Base-by-base conservation (phyloP, 176 grass and related monocot genomes). In the Tillandsia leiboldiana region DNA sequence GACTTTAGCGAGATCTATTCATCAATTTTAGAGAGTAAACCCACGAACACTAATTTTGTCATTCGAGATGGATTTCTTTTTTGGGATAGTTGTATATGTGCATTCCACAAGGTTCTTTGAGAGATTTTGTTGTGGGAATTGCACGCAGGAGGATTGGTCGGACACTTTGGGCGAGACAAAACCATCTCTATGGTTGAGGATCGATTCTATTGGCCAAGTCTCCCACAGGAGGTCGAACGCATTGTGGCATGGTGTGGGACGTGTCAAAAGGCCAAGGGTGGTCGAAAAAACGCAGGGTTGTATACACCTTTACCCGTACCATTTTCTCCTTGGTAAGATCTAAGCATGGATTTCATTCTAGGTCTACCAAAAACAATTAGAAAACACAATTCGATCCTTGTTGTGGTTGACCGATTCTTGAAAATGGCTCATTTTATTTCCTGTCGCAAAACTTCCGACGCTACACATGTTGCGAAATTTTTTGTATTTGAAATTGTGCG, bases 161-260 rank as follows among this genome's bases (percentile, higher is more conserved):
- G 71, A 4, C 14, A 73, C 15, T 63, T 73, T 73, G 54, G 71
- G 1, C 9, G 22, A 48, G 13, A 9, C 6, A 73, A 73, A n/a
- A 73, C 71, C 8, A 58, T 62, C 8, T 26, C n/a, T 2, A 5
- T 73, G 17, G 48, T 63, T 53, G 6, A 73, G 10, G 54, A 73
- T 1, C 29, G 50, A 17, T 73, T 73, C 27, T 63, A 12, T 50
- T 73, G 12, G 14, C 71, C 53, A 2, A 33, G 22, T 11, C n/a
- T 18, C 42, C 50, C 20, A 47, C 9, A 1, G 6, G 29, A 72
- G 49, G 27, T 72, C 1, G 14, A 2, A 72, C 47, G 18, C 1
- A 48, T 18, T 20, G 0, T 72, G 53, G 47, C 0, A 12, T 18
- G 12, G 12, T 72, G 28, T 14, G 22, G 48, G 9, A 3, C 28